Evolutionary conservation across 257 asterid genomes (phyloP).

Genomic region (Primulina tabacum): DNA sequence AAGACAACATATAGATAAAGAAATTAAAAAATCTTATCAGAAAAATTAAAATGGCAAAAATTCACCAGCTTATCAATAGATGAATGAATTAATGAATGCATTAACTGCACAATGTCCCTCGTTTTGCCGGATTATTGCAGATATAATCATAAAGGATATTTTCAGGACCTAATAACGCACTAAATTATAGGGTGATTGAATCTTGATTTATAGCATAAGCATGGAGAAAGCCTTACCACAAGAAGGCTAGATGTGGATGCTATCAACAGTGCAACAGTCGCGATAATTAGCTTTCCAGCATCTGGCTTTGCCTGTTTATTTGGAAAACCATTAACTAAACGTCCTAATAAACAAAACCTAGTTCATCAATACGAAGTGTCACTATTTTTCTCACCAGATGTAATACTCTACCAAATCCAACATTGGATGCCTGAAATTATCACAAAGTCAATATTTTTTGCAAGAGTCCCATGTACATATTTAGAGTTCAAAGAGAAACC

Average conservation of each 20-base stretch:
- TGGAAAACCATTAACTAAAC: background rate
- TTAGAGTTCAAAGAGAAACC: background rate
- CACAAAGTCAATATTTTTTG: slow-evolving; percentile 10
- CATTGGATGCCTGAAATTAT: slow-evolving; percentile 44
- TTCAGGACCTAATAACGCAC: too few relatives aligned
- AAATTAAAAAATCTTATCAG: background rate
- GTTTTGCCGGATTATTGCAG: background rate
- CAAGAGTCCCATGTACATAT: background rate
- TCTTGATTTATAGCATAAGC: background rate
- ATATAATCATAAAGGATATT: too few relatives aligned
- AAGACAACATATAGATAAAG: background rate
- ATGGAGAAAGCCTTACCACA: slow-evolving; percentile 25
- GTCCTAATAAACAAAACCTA: background rate
- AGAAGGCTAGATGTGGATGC: slow-evolving; percentile 46
- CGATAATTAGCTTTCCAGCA: slow-evolving; percentile 46
- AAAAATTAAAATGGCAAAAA: background rate
- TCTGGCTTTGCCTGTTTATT: slow-evolving; percentile 45
- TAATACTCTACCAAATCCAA: slow-evolving; percentile 44
- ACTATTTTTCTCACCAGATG: slow-evolving; percentile 32
- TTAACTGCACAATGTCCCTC: background rate
- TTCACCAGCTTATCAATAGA: background rate
- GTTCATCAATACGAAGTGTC: background rate
- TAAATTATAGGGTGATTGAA: background rate
- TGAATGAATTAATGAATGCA: too few relatives aligned
- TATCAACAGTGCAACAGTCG: slow-evolving; percentile 42